These are phyloP conservation scores for Tuber aestivum DNA, from an alignment of 495 filamentous ascomycete species.

Conservation along the genomic window DNA sequence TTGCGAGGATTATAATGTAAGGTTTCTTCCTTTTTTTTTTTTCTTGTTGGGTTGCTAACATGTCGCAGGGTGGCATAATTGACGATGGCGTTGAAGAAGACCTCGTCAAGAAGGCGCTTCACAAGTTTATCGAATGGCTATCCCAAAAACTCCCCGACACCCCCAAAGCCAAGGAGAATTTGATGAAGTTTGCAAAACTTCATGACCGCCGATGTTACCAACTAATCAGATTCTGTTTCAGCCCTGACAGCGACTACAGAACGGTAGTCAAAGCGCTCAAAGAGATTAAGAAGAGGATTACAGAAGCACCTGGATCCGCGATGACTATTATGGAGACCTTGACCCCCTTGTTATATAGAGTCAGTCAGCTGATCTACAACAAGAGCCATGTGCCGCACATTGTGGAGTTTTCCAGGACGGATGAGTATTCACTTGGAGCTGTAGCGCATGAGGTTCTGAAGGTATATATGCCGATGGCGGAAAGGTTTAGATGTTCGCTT, in stretches of 20 bases:
- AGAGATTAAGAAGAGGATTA: conserved; percentile 76
- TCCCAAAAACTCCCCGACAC: conserved; percentile 69
- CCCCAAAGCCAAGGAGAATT: conserved; percentile 49
- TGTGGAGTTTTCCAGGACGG: conserved; percentile 74
- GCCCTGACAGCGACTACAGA: conserved; percentile 82
- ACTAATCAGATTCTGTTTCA: conserved; percentile 76
- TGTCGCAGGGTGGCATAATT: conserved; percentile 64
- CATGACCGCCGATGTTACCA: conserved; percentile 90
- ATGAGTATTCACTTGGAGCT: conserved; percentile 67
- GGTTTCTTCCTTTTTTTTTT: conserved; percentile 26
- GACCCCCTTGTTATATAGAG: conserved; percentile 75
- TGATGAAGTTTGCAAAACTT: conserved; percentile 84
- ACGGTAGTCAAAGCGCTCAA: conserved; percentile 83
- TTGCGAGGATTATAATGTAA: conserved; percentile 75
- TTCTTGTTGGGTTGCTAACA: conserved; percentile 13
- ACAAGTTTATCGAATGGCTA: conserved; percentile 49
- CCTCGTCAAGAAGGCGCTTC: conserved; percentile 27
- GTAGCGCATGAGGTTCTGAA: conserved; percentile 86
- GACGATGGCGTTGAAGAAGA: conserved; percentile 61
- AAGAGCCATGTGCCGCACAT: conserved; percentile 86
- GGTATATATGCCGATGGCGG: neutral
- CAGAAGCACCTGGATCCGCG: conserved; percentile 55
- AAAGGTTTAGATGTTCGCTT: neutral
- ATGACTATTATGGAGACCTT: conserved; percentile 65
- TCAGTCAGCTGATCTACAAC: conserved; percentile 81